phyloP scores from a whole-genome alignment of 169 alveolate species.

The Ichthyophthirius multifiliis region DNA sequence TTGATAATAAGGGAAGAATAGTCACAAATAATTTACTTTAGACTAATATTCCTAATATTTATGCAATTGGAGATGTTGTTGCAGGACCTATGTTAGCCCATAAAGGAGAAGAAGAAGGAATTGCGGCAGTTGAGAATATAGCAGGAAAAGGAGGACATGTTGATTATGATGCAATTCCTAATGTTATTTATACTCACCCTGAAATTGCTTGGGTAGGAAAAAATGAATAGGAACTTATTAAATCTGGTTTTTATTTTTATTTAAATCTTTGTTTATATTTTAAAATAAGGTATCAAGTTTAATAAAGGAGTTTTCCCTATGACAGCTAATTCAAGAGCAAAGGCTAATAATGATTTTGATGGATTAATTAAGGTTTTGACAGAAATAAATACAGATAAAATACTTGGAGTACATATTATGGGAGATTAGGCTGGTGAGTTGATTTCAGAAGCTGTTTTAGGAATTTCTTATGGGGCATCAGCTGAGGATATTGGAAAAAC shows the following conservation, averaged over 20 bases:
- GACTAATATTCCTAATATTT: slow-evolving; percentile 80
- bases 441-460: slow-evolving; percentile 93
- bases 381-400: slow-evolving; percentile 88
- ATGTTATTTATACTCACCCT: slow-evolving; percentile 97
- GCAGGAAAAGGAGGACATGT: slow-evolving; percentile 88
- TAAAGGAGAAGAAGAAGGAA: slow-evolving; percentile 98
- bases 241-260: slow-evolving; percentile 31
- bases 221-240: slow-evolving; percentile 92
- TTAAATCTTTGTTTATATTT: slow-evolving; percentile 25
- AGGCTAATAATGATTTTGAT: slow-evolving; percentile 92
- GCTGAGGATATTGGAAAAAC: slow-evolving; percentile 94
- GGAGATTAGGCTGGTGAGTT: slow-evolving; percentile 97
- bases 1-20: slow-evolving; percentile 84
- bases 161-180: slow-evolving; percentile 94
- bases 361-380: slow-evolving; percentile 93
- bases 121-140: slow-evolving; percentile 92
- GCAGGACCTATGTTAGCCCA: slow-evolving; percentile 99
- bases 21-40: slow-evolving; percentile 72
- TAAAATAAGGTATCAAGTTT: slow-evolving; percentile 78
- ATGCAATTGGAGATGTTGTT: slow-evolving; percentile 98
- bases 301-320: slow-evolving; percentile 93
- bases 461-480: slow-evolving; percentile 94
- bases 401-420: slow-evolving; percentile 98
- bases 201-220: slow-evolving; percentile 99
- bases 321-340: slow-evolving; percentile 96